Evolutionary conservation across 2,329 filamentous ascomycete genomes (phyloP).

Genomic region (Arthrobotrys conoides): DNA sequence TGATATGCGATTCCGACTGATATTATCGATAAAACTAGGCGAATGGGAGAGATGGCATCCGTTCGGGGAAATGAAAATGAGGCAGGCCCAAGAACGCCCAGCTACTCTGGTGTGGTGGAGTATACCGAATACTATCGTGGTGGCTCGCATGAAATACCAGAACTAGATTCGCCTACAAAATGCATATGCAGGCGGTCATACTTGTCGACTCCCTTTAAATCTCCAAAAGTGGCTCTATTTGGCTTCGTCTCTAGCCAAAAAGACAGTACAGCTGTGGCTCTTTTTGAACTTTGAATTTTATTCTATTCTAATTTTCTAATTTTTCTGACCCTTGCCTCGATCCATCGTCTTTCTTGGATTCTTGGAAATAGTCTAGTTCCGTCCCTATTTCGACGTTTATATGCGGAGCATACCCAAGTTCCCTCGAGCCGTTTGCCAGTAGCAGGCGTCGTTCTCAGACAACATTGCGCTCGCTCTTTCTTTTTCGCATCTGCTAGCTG

Average conservation of each 20-base stretch:
- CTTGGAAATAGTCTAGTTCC: constrained; percentile 9
- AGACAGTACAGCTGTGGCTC: constrained; percentile 9
- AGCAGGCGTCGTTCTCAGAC: constrained; percentile 20
- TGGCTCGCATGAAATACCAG: constrained; percentile 52
- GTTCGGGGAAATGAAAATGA: constrained; percentile 52
- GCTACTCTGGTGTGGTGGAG: constrained; percentile 34
- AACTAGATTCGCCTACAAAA: constrained; percentile 55
- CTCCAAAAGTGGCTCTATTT: constrained; percentile 46
- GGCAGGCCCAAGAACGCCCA: constrained; percentile 48
- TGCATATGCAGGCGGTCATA: constrained; percentile 59
- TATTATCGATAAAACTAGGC: constrained; percentile 32
- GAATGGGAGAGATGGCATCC: constrained; percentile 33
- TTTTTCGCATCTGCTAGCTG: constrained; percentile 51
- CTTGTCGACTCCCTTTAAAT: constrained; percentile 57
- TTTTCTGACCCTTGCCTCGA: constrained; percentile 48
- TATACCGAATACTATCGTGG: constrained; percentile 21
- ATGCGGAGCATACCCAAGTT: constrained; percentile 43
- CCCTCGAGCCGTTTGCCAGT: constrained; percentile 19
- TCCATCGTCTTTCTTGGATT: constrained; percentile 9
- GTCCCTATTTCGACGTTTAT: constrained; percentile 49
- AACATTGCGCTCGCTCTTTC: constrained; percentile 20
- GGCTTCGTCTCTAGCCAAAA: constrained; percentile 29
- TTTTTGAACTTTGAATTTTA: constrained; percentile 5
- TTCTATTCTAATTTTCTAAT: too few species aligned
- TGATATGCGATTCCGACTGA: constrained; percentile 34